Base-by-base conservation (phyloP, 495 filamentous ascomycete genomes). In the Apiosordaria backusii region DNA sequence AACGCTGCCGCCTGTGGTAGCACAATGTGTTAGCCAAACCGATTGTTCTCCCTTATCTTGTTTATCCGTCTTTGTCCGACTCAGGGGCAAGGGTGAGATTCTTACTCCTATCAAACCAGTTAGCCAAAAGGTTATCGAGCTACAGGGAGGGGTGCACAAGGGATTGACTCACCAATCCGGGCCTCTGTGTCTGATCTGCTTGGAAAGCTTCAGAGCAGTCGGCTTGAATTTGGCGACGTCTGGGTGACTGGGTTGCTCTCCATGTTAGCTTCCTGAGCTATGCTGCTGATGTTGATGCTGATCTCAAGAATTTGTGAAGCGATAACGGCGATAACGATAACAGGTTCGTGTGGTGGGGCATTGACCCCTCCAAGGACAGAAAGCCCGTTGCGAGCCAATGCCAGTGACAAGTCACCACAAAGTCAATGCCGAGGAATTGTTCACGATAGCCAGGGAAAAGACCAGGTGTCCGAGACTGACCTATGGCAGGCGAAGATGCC, bases 71-170 rank as follows among this genome's bases (percentile, higher is more conserved):
- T 64, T 67, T 61, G 64, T 71, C 53, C 70, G 68, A 70, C 29
- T 72, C 67, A 68, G 62, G 70, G 64, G 66, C 57, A 55, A 52
- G 62, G 40, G 64, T 55, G 59, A 57, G 21, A 62, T 64, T 79
- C 92, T 90, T 81, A 96, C 93, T 97, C 95, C 95, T 98, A 85
- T 99, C 95, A 70, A 96, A 95, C 72, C 95, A 96, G 75, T 70
- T 75, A 78, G 76, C 60, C 68, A 66, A 54, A 13, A 45, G 10
- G 35, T 45, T 15, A 10, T 45, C 2, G 35, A 45, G 35, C 5
- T 45, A 45, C 35, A 13, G 35, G 10, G 35, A n/a, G 35, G 35
- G 35, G 3, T 45, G 35, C 35, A 13, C 35, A 13, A 13, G 35
- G 35, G 35, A 45, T 45, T 45, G 35, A 45, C 35, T 45, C 35